These are phyloP conservation scores for Scedosporium aurantiacum DNA, from an alignment of 2,329 filamentous ascomycete genomes.

Conservation along the genomic window DNA sequence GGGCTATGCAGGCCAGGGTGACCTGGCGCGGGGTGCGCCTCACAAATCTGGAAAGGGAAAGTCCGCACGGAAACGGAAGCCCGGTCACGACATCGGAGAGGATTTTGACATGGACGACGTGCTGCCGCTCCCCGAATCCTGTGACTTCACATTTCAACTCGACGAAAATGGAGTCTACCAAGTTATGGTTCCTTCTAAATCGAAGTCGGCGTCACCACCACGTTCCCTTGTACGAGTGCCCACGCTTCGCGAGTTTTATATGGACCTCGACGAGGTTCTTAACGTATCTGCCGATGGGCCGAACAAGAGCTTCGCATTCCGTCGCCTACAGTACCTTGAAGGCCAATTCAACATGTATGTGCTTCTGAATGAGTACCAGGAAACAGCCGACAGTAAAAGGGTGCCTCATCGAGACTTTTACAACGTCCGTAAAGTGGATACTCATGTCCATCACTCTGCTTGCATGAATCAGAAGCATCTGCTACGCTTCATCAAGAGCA, in stretches of 20 bases:
- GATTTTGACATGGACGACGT: constrained; percentile 79
- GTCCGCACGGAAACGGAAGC: constrained; percentile 54
- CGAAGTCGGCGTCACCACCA: constrained; percentile 43
- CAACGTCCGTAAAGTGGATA: constrained; percentile 97
- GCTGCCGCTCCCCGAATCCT: constrained; percentile 58
- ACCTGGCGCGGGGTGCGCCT: constrained; percentile 14
- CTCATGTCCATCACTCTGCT: constrained; percentile 96
- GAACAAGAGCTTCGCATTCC: constrained; percentile 93
- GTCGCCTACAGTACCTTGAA: constrained; percentile 87
- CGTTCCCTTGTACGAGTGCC: constrained; percentile 74
- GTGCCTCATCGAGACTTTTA: constrained; percentile 98
- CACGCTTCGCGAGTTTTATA: constrained; percentile 87
- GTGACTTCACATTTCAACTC: constrained; percentile 64
- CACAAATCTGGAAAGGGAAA: constrained; percentile 12
- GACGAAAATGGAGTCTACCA: constrained; percentile 86
- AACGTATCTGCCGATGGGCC: constrained; percentile 90
- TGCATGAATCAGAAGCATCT: constrained; percentile 99
- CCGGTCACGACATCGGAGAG: constrained; percentile 80
- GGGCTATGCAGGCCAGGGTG: constrained; percentile 9
- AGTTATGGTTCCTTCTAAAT: constrained; percentile 59
- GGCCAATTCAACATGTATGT: constrained; percentile 94
- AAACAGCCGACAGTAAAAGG: constrained; percentile 94
- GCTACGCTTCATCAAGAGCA: constrained; percentile 96
- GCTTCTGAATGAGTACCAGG: constrained; percentile 91
- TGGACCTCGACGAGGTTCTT: constrained; percentile 80